Evolutionary conservation across 345 rosid genomes (phyloP), one percentile per base, ranked within the genome.

Genomic region (Gossypium longicalyx): DNA sequence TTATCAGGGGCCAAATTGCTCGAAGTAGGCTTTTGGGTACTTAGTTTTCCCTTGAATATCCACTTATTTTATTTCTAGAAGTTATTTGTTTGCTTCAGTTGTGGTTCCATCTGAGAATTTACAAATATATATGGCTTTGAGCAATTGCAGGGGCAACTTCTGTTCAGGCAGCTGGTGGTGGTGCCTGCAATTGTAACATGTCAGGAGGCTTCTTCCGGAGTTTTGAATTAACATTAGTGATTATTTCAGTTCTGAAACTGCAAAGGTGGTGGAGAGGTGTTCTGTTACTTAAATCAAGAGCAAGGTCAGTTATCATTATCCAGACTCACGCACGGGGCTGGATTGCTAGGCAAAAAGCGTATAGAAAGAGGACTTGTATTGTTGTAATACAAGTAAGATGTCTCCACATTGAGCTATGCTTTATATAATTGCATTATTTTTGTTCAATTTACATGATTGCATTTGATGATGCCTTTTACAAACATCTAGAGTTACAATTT

Each of bases 231-330:
- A 60, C 60, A 67, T 13, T 71, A 43, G 17, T 79, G 34, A 49
- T 82, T 67, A 75, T 58, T 71, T 83, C 89, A n/a, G 82, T 88
- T 77, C 61, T 87, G 70, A 91, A 84, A 85, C 79, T 91, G 79
- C 97, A 94, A 78, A 84, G 93, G 80, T 91, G 95, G 95, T 94
- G 97, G 98, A 94, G 86, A 80, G 73, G 59, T 72, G 73, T 85
- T 70, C 56, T 83, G 59, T 75, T 80, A 74, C 83, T 62, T 51
- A 88, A 88, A 74, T 60, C 74, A 75, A 87, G 83, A 83, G 79
- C 63, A 74, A 83, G 71, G 54, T 83, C 95, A 69, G 88, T 87
- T 45, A 81, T 83, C 68, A 19, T 80, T 57, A 86, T 94, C 75
- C 98, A 92, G 74, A 82, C 85, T 43, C 81, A 80, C 74, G 59